These are phyloP conservation scores for Karstenula rhodostoma DNA, from an alignment of 2,329 filamentous ascomycete species.

Conservation along the genomic window DNA sequence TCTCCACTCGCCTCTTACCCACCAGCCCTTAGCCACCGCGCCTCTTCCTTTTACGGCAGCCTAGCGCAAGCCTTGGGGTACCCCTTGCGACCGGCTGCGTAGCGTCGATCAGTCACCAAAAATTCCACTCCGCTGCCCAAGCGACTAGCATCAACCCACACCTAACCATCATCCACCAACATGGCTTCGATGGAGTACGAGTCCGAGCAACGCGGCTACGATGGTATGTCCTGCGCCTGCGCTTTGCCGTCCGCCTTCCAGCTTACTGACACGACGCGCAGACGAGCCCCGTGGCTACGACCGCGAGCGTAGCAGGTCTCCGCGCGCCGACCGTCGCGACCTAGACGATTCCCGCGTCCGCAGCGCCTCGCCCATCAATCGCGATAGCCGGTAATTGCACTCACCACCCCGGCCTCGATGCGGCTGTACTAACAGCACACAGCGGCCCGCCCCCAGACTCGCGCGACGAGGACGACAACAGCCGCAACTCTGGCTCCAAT, in stretches of 20 bases:
- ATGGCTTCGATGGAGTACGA: constrained; percentile 70
- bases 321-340: constrained; percentile 60
- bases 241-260: constrained; percentile 17
- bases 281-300: constrained; percentile 69
- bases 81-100: constrained; percentile 38
- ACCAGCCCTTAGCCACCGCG: constrained; percentile 16
- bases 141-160: constrained; percentile 28
- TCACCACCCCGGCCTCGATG: constrained; percentile 6
- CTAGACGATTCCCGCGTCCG: constrained; percentile 67
- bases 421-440: constrained; percentile 33
- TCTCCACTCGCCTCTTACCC: constrained; percentile 13
- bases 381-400: constrained; percentile 51
- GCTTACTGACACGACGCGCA: constrained; percentile 41
- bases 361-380: constrained; percentile 70
- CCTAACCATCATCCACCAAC: constrained; percentile 32
- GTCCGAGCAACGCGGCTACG: constrained; percentile 70
- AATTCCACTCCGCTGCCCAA: constrained; percentile 38
- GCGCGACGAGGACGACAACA: constrained; percentile 76
- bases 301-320: constrained; percentile 72
- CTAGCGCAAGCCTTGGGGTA: constrained; percentile 36
- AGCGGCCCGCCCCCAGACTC: constrained; percentile 59
- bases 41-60: constrained; percentile 20
- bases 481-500: constrained; percentile 93
- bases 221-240: constrained; percentile 60
- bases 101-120: constrained; percentile 42